These are phyloP conservation scores for Penicillium parvum DNA, from an alignment of 495 filamentous ascomycete genomes.

Conservation along the genomic window DNA sequence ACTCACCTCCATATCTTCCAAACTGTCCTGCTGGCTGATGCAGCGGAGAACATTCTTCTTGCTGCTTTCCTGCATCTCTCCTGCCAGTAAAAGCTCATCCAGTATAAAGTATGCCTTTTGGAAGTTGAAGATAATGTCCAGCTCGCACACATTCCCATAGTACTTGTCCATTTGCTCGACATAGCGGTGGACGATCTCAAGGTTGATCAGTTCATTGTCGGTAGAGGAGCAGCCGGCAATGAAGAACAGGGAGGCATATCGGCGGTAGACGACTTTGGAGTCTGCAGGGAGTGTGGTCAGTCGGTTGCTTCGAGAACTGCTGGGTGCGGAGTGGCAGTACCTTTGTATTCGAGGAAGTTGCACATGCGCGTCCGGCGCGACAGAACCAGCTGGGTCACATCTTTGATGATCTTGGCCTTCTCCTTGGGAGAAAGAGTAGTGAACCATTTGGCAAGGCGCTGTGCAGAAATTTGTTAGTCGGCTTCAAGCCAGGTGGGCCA, in stretches of 20 bases:
- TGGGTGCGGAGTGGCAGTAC: conserved; percentile 37
- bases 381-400: conserved; percentile 96
- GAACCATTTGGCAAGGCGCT: conserved; percentile 99
- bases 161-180: conserved; percentile 99
- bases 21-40: conserved; percentile 89
- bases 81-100: conserved; percentile 91
- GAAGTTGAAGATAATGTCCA: conserved; percentile 99
- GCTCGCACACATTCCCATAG: conserved; percentile 99
- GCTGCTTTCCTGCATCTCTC: conserved; percentile 97
- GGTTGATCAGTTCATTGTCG: conserved; percentile 96
- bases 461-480: conserved; percentile 24
- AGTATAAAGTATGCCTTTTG: conserved; percentile 99
- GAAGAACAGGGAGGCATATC: conserved; percentile 98
- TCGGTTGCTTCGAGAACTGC: conserved; percentile 3
- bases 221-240: conserved; percentile 92
- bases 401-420: conserved; percentile 99
- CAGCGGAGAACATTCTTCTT: conserved; percentile 97
- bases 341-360: conserved; percentile 99
- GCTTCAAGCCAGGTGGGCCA: conserved; percentile 24
- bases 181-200: conserved; percentile 97
- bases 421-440: conserved; percentile 96
- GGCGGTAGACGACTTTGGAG: conserved; percentile 95
- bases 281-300: conserved; percentile 49
- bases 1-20: conserved; percentile 98
- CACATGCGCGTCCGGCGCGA: conserved; percentile 96